Conservation (phyloP, 768 basidiomycete genomes). For the Tricholoma bakamatsutake region DNA sequence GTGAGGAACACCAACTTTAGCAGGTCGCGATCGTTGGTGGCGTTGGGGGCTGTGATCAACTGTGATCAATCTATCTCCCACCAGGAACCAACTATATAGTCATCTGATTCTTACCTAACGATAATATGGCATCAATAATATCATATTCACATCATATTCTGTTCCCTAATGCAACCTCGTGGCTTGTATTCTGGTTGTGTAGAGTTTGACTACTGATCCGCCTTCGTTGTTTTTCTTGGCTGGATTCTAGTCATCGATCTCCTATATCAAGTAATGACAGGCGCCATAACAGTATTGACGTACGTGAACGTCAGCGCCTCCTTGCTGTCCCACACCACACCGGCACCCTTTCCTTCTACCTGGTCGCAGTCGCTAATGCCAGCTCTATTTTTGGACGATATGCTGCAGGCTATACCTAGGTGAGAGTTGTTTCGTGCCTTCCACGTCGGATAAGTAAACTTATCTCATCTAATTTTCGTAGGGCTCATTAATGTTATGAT, state of each 20-base stretch:
- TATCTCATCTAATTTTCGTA: constrained; percentile 13
- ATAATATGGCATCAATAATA: no score
- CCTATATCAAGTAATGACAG: constrained; percentile 19
- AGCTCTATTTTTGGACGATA: constrained; percentile 59
- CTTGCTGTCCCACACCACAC: constrained; percentile 40
- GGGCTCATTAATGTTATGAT: constrained; percentile 67
- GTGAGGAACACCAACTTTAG: no score
- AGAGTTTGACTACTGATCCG: constrained; percentile 25
- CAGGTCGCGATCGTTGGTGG: no score
- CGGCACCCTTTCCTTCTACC: constrained; percentile 53
- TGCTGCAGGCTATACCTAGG: constrained; percentile 45
- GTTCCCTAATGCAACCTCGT: no score
- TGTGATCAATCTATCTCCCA: no score
- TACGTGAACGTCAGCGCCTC: constrained; percentile 59
- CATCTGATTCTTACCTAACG: no score
- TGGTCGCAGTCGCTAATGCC: constrained; percentile 64
- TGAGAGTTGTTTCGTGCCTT: constrained; percentile 11
- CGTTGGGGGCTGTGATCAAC: no score
- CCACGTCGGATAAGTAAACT: not conserved
- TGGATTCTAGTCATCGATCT: constrained; percentile 33
- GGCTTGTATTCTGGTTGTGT: no score
- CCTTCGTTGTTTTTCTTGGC: constrained; percentile 58
- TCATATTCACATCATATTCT: no score
- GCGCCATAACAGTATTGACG: constrained; percentile 46
- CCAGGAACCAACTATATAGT: no score